Base-by-base conservation (phyloP, 1,284 basidiomycete genomes). In the Crepidotus sp. region DNA sequence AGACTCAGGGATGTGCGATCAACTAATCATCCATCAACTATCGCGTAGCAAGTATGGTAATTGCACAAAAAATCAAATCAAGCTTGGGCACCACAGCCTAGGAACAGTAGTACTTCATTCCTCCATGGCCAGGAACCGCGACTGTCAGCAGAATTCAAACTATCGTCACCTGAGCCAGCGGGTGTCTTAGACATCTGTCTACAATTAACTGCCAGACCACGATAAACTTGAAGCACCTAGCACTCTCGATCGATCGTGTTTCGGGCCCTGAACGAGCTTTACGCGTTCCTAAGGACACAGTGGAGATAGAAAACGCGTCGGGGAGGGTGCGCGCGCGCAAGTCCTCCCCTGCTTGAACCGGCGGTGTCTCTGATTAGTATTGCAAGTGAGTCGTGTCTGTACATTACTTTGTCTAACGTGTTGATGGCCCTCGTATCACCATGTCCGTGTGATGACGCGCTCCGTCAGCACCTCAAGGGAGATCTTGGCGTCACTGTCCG, bases 401-500 rank as follows among this genome's bases (percentile, higher is more conserved):
- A 31, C 6, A 15, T 13, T 34, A 34, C 36, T 34, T 18, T 24
- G 25, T 37, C 45, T 37, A 42, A 17, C 8, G 21, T 2, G n/a
- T n/a, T n/a, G n/a, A n/a, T n/a, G n/a, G n/a, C n/a, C n/a, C n/a
- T n/a, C n/a, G 13, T 24, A 26, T 48, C 32, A 52, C 47, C 34
- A 46, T 29, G 68, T 76, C 62, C 76, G 70, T 56, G 73, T 73
- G 32, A 84, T 71, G 15, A 83, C 76, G 17, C 70, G 68, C 42
- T 83, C 79, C 21, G 80, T 73, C 52, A 89, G 62, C 17, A 63
- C 67, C 49, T 81, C 76, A 48, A 97, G 64, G 26, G 84, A 88
- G 22, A 70, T 66, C 60, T 80, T 81, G 22, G 89, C 83, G 39
- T 90, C 84, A 56, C 85, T 89, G 48, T 85, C 81, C 2, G 93